Evolutionary conservation across 768 basidiomycete genomes (phyloP).

Genomic region (Boletus reticuloceps): DNA sequence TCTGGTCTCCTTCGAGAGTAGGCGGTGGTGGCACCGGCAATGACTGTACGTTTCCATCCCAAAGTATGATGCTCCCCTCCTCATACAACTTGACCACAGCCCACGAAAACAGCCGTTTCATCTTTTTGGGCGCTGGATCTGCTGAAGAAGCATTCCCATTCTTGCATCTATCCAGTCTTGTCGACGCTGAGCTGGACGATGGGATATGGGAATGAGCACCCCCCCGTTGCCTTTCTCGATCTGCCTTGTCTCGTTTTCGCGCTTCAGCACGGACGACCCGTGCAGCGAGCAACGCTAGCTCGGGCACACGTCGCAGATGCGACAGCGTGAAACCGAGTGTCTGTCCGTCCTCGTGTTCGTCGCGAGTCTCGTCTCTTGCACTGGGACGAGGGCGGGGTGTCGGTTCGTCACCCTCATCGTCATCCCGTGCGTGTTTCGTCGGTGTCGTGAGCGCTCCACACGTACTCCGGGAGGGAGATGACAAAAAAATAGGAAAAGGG

Average conservation of each 20-base stretch:
- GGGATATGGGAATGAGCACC: not conserved
- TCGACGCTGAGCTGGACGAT: not conserved
- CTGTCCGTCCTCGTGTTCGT: not conserved
- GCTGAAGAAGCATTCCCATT: not conserved
- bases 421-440: conserved; percentile 31
- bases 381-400: conserved; percentile 7
- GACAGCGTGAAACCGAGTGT: conserved; percentile 64
- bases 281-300: conserved; percentile 60
- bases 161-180: not conserved
- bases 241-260: conserved; percentile 51
- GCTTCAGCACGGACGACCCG: conserved; percentile 63
- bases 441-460: conserved; percentile 22
- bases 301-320: conserved; percentile 74
- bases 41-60: conserved; percentile 59
- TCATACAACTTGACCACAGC: conserved; percentile 61
- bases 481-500: not conserved
- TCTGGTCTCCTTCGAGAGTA: not conserved
- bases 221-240: conserved; percentile 35
- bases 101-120: conserved; percentile 67
- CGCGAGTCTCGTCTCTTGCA: not conserved
- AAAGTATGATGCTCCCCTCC: conserved; percentile 73
- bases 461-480: conserved; percentile 2
- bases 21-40: conserved; percentile 22
- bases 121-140: conserved; percentile 39
- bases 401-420: conserved; percentile 3